These are phyloP conservation scores for Takashimella tepidaria DNA, from an alignment of 1,284 basidiomycete species.

Conservation along the genomic window DNA sequence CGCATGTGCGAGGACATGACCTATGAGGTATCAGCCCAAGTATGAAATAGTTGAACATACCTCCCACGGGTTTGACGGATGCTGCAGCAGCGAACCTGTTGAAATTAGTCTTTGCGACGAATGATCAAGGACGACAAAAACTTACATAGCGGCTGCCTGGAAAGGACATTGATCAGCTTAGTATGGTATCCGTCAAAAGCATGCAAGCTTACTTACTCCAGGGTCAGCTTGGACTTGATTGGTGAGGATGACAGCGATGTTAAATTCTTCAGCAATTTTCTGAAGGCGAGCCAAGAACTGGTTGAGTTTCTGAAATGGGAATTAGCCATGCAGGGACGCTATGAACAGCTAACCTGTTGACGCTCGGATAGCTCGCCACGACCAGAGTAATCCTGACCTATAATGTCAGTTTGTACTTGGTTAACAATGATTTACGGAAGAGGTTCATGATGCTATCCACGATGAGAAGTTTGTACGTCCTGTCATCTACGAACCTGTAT, in stretches of 20 bases:
- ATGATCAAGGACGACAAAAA: too few relatives aligned
- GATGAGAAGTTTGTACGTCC: constrained; percentile 47
- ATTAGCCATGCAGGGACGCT: not conserved
- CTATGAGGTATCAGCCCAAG: constrained; percentile 12
- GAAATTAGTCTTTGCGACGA: constrained; percentile 2
- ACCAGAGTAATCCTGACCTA: constrained; percentile 75
- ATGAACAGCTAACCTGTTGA: constrained; percentile 57
- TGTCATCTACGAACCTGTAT: constrained; percentile 46
- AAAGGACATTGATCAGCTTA: constrained; percentile 4
- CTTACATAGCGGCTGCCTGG: constrained; percentile 65
- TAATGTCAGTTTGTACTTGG: constrained; percentile 4
- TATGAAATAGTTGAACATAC: constrained; percentile 45
- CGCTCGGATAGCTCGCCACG: constrained; percentile 87
- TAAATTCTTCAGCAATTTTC: constrained; percentile 77
- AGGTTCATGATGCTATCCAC: constrained; percentile 91
- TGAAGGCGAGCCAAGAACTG: constrained; percentile 85
- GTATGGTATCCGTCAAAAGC: not conserved
- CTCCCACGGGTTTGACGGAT: constrained; percentile 77
- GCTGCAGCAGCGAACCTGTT: constrained; percentile 73
- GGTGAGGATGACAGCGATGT: constrained; percentile 81
- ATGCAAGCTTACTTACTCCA: constrained; percentile 53
- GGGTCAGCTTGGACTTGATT: constrained; percentile 88
- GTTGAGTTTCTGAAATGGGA: constrained; percentile 47
- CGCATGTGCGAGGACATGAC: constrained; percentile 48
- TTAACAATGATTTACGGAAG: constrained; percentile 55